Base-by-base conservation (phyloP, 1,284 basidiomycete genomes). In the Pseudozyma sp. region DNA sequence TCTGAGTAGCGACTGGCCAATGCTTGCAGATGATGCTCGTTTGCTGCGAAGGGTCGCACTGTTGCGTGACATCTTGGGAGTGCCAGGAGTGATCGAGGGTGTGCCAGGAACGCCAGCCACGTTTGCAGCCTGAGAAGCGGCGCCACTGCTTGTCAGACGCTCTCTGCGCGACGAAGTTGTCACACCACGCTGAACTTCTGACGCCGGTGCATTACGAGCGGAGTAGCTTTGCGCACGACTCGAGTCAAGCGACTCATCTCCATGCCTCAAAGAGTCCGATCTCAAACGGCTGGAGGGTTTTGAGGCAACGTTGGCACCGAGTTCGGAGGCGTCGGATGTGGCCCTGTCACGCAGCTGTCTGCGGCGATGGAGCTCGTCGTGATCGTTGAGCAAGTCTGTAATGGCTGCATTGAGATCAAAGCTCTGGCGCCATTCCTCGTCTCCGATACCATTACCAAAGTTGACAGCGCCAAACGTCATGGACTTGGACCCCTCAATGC, bases 1-100 rank as follows among this genome's bases (percentile, higher is more conserved):
- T 35, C 83, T 70, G 18, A 85, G 77, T 36, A 85, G 80, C 2
- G 79, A 79, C 13, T 85, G 79, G 14, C 76, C 61, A 21, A 79
- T 81, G 80, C 89, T 92, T 12, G 90, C 87, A 39, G 91, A 87
- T 36, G 78, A 72, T 40, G 79, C 36, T 53, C 78, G 60, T 68
- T 77, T 68, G 66, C 48, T 70, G 53, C 72, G 69, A 6, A 65
- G 44, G 1, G 61, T 65, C 14, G 57, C 62, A 25, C 70, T 70
- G 63, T 60, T 62, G 21, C 70, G 70, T 2, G 70, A 57, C 58
- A 52, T 38, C 25, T 51, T 57, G 0, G 70, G 68, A 34, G 64
- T 64, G 18, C 61, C 56, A 4, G 59, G 60, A 2, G 52, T 51
- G 11, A 36, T 50, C 34, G 50, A 60, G 2, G 44, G 49, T 7